A percentile compares a stretch with the other conserved stretches of the same genome.
These are phyloP conservation scores for Ajuga reptans DNA, from an alignment of 305 asterid species.

Conservation along the genomic window DNA sequence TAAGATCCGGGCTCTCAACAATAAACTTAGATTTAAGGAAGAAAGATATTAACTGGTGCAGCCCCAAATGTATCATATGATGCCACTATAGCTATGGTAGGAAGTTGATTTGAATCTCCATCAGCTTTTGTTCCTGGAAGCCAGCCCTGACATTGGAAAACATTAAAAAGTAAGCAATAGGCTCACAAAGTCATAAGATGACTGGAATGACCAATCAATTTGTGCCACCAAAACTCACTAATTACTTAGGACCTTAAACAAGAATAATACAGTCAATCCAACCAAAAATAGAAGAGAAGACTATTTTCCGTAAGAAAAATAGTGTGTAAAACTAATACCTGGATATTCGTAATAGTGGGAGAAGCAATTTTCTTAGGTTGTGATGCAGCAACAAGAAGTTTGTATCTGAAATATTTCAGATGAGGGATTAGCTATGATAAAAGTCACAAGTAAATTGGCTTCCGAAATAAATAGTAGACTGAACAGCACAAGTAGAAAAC, in stretches of 20 bases:
- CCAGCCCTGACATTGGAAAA: conserved; percentile 35
- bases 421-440: conserved; percentile 6
- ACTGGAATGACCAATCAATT: conserved; percentile 4
- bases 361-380: conserved; percentile 87
- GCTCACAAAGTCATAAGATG: neutral
- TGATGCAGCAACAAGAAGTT: conserved; percentile 74
- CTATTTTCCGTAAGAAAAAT: neutral
- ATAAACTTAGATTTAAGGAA: neutral
- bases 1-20: conserved; percentile 22
- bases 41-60: conserved; percentile 53
- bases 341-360: conserved; percentile 75
- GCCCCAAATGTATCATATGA: conserved; percentile 49
- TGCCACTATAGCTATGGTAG: conserved; percentile 75
- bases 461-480: conserved; percentile 10
- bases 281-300: conserved; percentile 7
- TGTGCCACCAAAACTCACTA: conserved; percentile 7
- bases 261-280: neutral
- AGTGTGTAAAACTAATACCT: conserved; percentile 42
- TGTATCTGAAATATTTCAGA: conserved; percentile 52
- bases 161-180: neutral
- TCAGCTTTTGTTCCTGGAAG: conserved; percentile 46
- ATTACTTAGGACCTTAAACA: neutral
- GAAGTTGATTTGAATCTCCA: conserved; percentile 73
- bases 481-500: neutral
- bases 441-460: neutral